These are phyloP conservation scores for Pulveroboletus frians DNA, from an alignment of 768 basidiomycete genomes.

Conservation along the genomic window DNA sequence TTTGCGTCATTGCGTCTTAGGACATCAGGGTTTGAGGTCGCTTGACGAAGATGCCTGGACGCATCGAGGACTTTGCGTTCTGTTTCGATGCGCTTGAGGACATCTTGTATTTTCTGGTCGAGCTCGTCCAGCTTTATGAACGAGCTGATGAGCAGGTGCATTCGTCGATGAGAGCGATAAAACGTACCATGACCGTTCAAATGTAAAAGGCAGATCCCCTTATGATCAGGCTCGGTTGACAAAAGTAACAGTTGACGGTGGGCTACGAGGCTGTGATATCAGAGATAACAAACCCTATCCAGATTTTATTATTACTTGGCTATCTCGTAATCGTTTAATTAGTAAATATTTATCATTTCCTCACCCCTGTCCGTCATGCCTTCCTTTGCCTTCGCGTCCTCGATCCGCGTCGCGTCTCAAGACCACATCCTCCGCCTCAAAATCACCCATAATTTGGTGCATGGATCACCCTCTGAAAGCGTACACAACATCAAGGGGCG, in stretches of 20 bases:
- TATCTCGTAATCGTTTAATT: constrained; percentile 21
- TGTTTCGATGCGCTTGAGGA: constrained; percentile 84
- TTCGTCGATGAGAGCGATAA: constrained; percentile 9
- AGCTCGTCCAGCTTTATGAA: constrained; percentile 46
- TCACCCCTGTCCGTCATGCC: constrained; percentile 23
- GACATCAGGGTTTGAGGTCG: constrained; percentile 84
- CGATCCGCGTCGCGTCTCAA: constrained; percentile 41
- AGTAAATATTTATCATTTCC: constrained; percentile 8
- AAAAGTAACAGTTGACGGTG: constrained; percentile 17
- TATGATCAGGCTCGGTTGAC: constrained; percentile 10
- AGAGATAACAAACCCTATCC: constrained; percentile 22
- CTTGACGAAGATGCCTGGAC: constrained; percentile 68
- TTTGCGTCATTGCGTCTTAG: constrained; percentile 74
- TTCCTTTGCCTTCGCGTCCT: constrained; percentile 27
- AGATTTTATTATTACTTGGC: constrained; percentile 18
- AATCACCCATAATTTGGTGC: constrained; percentile 41
- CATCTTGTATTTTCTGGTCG: constrained; percentile 91
- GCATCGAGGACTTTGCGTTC: constrained; percentile 92
- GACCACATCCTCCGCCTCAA: constrained; percentile 42
- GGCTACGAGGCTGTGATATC: constrained; percentile 28
- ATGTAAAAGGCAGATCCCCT: constrained; percentile 11
- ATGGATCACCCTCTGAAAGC: constrained; percentile 27
- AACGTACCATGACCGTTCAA: constrained; percentile 30
- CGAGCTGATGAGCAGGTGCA: constrained; percentile 1
- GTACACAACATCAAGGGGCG: constrained; percentile 31